Evolutionary conservation across 2,329 filamentous ascomycete genomes (phyloP), one percentile per base, ranked within the genome.

Genomic region (Diaporthe velutina): DNA sequence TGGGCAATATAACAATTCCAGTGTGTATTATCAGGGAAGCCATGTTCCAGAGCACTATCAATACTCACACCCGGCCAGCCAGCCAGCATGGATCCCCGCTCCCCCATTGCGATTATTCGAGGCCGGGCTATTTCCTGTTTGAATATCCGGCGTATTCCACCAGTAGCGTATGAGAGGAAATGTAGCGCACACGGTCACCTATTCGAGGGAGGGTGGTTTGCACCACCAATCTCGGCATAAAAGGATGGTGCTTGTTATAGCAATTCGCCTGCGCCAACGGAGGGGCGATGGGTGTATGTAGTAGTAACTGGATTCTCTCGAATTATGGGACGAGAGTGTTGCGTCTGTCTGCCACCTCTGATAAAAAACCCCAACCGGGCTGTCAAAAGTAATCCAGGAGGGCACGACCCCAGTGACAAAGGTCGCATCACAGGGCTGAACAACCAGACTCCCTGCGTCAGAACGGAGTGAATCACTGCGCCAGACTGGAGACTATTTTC

Each of bases 381-480:
- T 50, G 61, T 25, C 45, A 38, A 50, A 66, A n/a, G 3, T 19
- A 30, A 13, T 13, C n/a, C 10, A 52, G 25, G 30, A 50, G 9
- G n/a, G 10, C 8, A 19, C n/a, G 4, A 28, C 9, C 13, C 30
- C 45, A 52, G n/a, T 67, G 33, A 35, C 64, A n/a, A n/a, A 67
- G 33, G 54, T 54, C 64, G 48, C 64, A 35, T 68, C 64, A 38
- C 33, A 54, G 15, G 64, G 64, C 64, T 40, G 64, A 54, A 28
- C 30, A 38, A 28, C 60, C 25, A 42, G 42, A 50, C 28, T 15
- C 22, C 22, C 42, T 10, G 19, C 25, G 25, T n/a, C 15, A 33
- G 15, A 10, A 45, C 19, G 17, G 19, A 15, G 40, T 30, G 40
- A 30, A 7, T 54, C 48, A 38, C 33, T 22, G 45, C 4, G 6